A percentile compares a stretch with the other conserved stretches of the same genome.
Conservation (phyloP, 2,329 filamentous ascomycete species). For the Fusarium pseudograminearum region DNA sequence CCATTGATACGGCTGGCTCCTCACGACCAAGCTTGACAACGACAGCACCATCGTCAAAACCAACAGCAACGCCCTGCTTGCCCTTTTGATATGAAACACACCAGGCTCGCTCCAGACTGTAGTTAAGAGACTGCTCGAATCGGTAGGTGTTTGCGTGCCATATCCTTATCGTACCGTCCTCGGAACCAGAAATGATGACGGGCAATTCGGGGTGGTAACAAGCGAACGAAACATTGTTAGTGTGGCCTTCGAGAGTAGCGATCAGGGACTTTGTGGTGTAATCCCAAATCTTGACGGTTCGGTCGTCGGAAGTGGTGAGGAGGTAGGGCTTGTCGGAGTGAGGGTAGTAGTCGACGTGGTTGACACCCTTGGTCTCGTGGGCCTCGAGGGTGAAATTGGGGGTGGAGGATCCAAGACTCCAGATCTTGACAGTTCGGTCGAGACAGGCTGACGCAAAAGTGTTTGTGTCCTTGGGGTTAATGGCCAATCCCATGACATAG, state of each 20-base stretch:
- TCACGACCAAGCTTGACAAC: conserved; percentile 98
- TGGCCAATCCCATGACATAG: conserved; percentile 95
- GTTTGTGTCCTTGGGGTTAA: conserved; percentile 98
- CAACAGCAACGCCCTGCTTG: conserved; percentile 92
- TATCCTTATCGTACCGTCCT: conserved; percentile 97
- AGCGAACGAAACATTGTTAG: conserved; percentile 97
- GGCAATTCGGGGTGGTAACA: conserved; percentile 98
- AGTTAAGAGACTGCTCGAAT: conserved; percentile 94
- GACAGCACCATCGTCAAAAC: conserved; percentile 97
- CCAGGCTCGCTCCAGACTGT: conserved; percentile 96
- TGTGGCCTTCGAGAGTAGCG: conserved; percentile 95
- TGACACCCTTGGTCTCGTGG: conserved; percentile 96
- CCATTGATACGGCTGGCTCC: conserved; percentile 98
- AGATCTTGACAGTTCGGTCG: conserved; percentile 97
- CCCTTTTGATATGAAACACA: conserved; percentile 96
- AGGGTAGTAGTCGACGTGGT: conserved; percentile 92
- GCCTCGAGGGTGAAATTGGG: conserved; percentile 97
- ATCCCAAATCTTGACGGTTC: conserved; percentile 98
- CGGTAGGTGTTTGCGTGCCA: conserved; percentile 99
- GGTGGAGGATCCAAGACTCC: conserved; percentile 92
- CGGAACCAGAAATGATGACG: conserved; percentile 96
- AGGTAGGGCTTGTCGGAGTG: conserved; percentile 85
- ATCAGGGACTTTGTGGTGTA: conserved; percentile 98
- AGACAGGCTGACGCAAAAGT: conserved; percentile 93
- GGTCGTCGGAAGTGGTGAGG: conserved; percentile 95